phyloP scores from a whole-genome alignment of 257 asterid genomes.

The Solanum ahanhuiri region DNA sequence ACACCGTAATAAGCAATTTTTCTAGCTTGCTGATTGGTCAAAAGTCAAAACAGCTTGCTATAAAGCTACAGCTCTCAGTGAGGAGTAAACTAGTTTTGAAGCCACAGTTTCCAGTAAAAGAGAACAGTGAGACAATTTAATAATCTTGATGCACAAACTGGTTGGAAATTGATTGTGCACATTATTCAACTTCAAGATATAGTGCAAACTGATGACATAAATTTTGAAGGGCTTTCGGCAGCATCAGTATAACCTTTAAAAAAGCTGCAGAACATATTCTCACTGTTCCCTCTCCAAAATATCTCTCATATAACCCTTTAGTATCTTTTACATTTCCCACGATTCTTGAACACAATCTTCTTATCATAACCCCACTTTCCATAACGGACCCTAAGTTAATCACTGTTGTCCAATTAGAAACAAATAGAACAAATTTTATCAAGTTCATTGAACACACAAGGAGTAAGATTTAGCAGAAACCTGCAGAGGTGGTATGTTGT shows the following conservation, averaged over 20 bases:
- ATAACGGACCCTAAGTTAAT: neutral
- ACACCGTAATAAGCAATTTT: neutral
- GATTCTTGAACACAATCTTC: neutral
- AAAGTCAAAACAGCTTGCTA: neutral
- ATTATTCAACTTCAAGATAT: neutral
- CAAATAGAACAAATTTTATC: neutral
- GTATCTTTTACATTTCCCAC: neutral
- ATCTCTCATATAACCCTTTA: neutral
- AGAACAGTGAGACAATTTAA: neutral
- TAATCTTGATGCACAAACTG: neutral
- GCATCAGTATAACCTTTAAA: neutral
- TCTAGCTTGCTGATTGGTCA: neutral
- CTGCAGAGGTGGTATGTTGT: slow-evolving; percentile 81
- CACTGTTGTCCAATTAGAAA: neutral
- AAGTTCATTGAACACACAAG: neutral
- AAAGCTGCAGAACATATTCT: neutral
- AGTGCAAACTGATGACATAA: neutral
- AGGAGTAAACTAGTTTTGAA: neutral
- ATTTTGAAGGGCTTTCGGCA: neutral
- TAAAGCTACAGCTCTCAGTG: neutral
- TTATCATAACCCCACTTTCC: neutral
- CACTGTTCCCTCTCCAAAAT: neutral
- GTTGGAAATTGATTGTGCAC: neutral
- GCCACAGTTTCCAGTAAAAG: neutral
- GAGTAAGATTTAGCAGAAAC: slow-evolving; percentile 14